These are phyloP conservation scores for Pisolithus orientalis DNA, from an alignment of 768 basidiomycete genomes.

Conservation along the genomic window DNA sequence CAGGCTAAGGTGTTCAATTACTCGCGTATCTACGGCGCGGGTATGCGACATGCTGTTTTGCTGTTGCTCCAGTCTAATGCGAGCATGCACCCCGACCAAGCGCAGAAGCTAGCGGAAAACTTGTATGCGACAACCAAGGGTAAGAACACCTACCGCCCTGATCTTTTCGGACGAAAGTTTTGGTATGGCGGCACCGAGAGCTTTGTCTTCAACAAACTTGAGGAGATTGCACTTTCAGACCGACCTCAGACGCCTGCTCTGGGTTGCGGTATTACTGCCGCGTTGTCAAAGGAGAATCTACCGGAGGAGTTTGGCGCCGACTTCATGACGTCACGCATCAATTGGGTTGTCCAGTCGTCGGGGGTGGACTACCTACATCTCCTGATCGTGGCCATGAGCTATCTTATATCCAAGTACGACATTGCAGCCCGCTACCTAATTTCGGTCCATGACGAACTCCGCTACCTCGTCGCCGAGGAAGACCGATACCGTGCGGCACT, in stretches of 20 bases:
- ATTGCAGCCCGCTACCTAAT: conserved; percentile 92
- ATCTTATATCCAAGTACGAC: conserved; percentile 72
- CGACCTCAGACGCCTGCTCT: conserved; percentile 88
- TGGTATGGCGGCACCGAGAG: conserved; percentile 98
- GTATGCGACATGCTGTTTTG: conserved; percentile 87
- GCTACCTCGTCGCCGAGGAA: conserved; percentile 84
- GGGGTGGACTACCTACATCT: conserved; percentile 98
- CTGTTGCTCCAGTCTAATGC: conserved; percentile 83
- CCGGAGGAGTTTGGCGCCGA: conserved; percentile 75
- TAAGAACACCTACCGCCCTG: conserved; percentile 68
- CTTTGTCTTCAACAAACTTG: conserved; percentile 95
- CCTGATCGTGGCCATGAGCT: conserved; percentile 90
- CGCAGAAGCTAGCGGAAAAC: conserved; percentile 73
- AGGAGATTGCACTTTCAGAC: conserved; percentile 86
- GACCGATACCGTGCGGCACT: conserved; percentile 89
- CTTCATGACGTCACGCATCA: conserved; percentile 94
- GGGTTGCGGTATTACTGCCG: conserved; percentile 89
- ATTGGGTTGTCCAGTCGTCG: conserved; percentile 99
- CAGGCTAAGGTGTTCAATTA: conserved; percentile 99
- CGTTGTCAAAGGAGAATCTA: conserved; percentile 85
- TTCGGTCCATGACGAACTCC: conserved; percentile 95
- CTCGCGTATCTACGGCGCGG: conserved; percentile 97
- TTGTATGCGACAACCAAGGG: conserved; percentile 94
- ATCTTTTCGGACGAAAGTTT: conserved; percentile 76
- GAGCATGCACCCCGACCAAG: conserved; percentile 69